Conservation (phyloP, 208 protist species). For the Acanthamoeba royreba region DNA sequence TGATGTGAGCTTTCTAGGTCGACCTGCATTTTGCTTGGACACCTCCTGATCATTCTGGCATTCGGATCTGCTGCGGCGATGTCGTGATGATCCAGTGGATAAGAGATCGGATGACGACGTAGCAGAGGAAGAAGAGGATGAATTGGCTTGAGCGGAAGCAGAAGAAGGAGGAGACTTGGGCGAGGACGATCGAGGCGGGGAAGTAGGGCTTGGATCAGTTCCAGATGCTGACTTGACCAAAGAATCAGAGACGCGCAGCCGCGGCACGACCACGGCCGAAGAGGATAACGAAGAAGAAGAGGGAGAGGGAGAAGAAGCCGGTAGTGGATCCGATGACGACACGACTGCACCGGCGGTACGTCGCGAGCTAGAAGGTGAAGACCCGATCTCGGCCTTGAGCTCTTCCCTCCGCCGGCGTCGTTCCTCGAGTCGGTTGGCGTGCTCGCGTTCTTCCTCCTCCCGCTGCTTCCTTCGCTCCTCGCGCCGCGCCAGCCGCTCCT, state of each 20-base stretch:
- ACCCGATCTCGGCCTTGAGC: not conserved
- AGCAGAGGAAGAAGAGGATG: not conserved
- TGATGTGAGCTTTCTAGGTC: no score
- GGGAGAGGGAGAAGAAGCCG: not conserved
- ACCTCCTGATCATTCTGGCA: no score
- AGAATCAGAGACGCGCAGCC: no score
- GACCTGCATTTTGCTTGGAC: no score
- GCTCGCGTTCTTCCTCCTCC: not conserved
- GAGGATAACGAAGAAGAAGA: not conserved
- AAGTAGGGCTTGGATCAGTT: no score
- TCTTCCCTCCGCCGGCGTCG: not conserved
- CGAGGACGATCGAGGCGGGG: no score
- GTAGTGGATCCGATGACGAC: not conserved
- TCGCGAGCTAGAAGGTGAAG: not conserved
- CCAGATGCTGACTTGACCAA: no score
- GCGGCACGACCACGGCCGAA: no score
- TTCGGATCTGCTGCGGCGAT: no score
- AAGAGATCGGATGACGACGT: not conserved
- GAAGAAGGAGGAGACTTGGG: no score
- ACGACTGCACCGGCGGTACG: not conserved
- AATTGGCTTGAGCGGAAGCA: no score
- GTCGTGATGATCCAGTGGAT: no score
- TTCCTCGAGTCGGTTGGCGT: slow-evolving; percentile 24
- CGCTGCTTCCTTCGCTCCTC: not conserved
- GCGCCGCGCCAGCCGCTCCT: not conserved